Evolutionary conservation across 73 alveolate species (phyloP).

Genomic region (Paramecium primaurelia): DNA sequence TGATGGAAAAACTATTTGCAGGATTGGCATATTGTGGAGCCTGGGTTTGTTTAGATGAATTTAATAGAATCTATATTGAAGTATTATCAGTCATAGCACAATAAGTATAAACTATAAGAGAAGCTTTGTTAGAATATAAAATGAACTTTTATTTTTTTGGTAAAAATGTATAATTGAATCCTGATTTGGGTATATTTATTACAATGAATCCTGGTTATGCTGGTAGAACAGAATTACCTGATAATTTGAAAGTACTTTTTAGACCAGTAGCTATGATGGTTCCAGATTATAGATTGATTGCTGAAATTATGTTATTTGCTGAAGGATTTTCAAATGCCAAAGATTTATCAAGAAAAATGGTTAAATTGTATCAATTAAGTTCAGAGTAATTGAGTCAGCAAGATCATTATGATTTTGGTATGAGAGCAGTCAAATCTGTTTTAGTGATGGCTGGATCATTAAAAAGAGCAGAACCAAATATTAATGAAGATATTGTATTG

Average conservation of each 20-base stretch:
- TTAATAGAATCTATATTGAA: conserved; percentile 95
- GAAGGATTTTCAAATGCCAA: conserved; percentile 95
- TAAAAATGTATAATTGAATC: conserved; percentile 79
- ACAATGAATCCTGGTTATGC: conserved; percentile 99
- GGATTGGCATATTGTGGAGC: conserved; percentile 92
- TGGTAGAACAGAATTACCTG: conserved; percentile 99
- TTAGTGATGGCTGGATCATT: conserved; percentile 94
- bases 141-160: conserved; percentile 90
- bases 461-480: conserved; percentile 86
- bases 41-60: conserved; percentile 99
- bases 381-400: conserved; percentile 90
- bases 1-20: conserved; percentile 87
- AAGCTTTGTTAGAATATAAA: conserved; percentile 89
- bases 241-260: conserved; percentile 90
- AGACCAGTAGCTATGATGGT: conserved; percentile 93
- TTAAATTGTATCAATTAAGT: conserved; percentile 90
- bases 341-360: conserved; percentile 93
- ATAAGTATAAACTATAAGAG: conserved; percentile 92
- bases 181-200: conserved; percentile 93
- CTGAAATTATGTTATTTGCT: conserved; percentile 95
- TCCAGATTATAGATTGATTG: conserved; percentile 92
- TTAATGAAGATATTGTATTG: conserved; percentile 89
- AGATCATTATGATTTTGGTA: conserved; percentile 99
- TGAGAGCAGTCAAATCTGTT: conserved; percentile 98
- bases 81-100: conserved; percentile 98